Conservation (phyloP, 192 early-diverging fungal species). For the Pilobolus umbonatus region DNA sequence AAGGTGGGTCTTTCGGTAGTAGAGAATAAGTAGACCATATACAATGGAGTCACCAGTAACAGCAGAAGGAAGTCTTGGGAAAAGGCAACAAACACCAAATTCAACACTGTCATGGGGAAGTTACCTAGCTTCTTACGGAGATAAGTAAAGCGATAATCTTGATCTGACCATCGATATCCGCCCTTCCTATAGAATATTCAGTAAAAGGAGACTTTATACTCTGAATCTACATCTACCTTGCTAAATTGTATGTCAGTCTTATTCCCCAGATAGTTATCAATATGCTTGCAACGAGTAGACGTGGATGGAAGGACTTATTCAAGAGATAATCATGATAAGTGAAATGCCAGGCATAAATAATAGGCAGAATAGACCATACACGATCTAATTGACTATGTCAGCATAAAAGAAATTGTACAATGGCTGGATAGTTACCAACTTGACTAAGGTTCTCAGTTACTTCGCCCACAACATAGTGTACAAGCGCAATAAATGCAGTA, state of each 20-base stretch:
- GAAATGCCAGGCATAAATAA: conserved; percentile 54
- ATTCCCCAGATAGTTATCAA: conserved; percentile 65
- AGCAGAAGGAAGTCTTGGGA: conserved; percentile 71
- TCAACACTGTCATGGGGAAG: conserved; percentile 58
- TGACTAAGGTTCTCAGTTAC: conserved; percentile 42
- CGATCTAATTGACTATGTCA: conserved; percentile 43
- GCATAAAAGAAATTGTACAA: neutral
- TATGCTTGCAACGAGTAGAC: conserved; percentile 36
- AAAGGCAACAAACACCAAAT: conserved; percentile 67
- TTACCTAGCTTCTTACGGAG: conserved; percentile 33
- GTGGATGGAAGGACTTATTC: conserved; percentile 29
- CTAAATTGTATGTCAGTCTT: conserved; percentile 76
- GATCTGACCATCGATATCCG: conserved; percentile 57
- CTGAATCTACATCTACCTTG: conserved; percentile 22
- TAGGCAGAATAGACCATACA: conserved; percentile 72
- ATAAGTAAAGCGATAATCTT: conserved; percentile 77
- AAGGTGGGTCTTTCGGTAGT: neutral
- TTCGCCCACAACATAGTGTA: conserved; percentile 39
- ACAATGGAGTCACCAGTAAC: conserved; percentile 51
- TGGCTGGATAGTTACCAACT: conserved; percentile 28
- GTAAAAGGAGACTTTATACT: neutral
- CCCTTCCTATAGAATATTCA: conserved; percentile 50
- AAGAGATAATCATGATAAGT: conserved; percentile 44
- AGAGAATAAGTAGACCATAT: conserved; percentile 27
- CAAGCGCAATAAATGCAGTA: conserved; percentile 15